Evolutionary conservation across 2,329 filamentous ascomycete genomes (phyloP), one percentile per base, ranked within the genome.

Genomic region (Leptographium flavum): DNA sequence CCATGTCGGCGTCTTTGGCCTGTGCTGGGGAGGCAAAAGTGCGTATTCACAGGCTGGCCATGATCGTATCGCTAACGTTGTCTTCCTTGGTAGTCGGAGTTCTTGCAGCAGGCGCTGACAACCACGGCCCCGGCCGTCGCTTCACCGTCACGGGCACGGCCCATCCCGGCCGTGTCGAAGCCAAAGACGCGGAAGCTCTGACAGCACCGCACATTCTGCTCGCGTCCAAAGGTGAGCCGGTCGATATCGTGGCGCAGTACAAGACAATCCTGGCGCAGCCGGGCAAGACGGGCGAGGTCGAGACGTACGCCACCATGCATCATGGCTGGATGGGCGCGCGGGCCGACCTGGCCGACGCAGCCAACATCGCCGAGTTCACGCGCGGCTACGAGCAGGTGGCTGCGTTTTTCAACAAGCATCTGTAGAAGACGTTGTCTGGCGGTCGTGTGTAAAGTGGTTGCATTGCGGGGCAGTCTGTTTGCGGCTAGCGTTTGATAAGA

Each of bases 271-370:
- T 75, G 22, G 58, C 60, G 33, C 62, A 57, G n/a, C 59, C 60
- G 9, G 65, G 55, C 7, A 61, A 62, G 45, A 56, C 54, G 1
- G 61, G 67, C 15, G 54, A 67, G 46, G 64, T 74, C 14, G 68
- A 73, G 53, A 72, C 61, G 1, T 76, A 71, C 51, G 43, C 47
- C 1, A 65, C 58, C 42, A 73, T 73, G 64, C 63, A 65, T 52
- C 73, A 76, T 52, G 73, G 73, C n/a, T 77, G 70, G 69, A 76
- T 76, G 73, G 70, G 69, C 7, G 70, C 72, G 1, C 58, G 72
- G 22, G 63, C 67, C 1, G 59, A 74, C 42, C 54, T 75, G 11
- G 58, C 64, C 11, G 59, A 69, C 27, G 59, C 65, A 47, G 63
- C 61, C 37, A 67, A 67, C 41, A 59, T 60, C 53, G 61, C 58